phyloP scores from a whole-genome alignment of 2,329 filamentous ascomycete species.

The Mycosphaerella sp. region DNA sequence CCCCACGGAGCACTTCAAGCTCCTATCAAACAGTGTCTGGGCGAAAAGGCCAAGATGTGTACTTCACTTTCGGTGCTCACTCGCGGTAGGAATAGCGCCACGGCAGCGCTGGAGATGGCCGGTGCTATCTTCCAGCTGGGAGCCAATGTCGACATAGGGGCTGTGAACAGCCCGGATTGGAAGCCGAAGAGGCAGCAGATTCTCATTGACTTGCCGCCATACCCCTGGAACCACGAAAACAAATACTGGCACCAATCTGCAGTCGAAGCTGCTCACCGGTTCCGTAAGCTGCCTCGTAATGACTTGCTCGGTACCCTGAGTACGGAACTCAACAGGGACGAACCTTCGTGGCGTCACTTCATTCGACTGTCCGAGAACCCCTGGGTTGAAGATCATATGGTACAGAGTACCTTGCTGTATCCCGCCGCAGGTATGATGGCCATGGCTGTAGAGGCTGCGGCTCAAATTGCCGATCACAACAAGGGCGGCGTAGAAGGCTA shows the following conservation, averaged over 20 bases:
- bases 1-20: constrained; percentile 12
- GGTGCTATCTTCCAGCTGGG: not conserved
- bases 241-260: not conserved
- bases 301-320: constrained; percentile 27
- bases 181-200: not conserved
- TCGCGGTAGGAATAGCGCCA: constrained; percentile 20
- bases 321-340: not conserved
- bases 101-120: constrained; percentile 7
- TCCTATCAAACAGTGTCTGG: constrained; percentile 9
- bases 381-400: constrained; percentile 24
- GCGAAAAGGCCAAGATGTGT: constrained; percentile 5
- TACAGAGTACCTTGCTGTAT: constrained; percentile 12
- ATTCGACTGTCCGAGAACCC: constrained; percentile 20
- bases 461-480: constrained; percentile 4
- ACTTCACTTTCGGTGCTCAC: constrained; percentile 7
- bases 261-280: not conserved
- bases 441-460: constrained; percentile 20
- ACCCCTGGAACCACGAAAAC: constrained; percentile 3
- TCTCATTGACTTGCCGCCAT: not conserved
- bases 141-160: not conserved
- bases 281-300: constrained; percentile 21
- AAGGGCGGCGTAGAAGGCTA: constrained; percentile 30
- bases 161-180: not conserved
- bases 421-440: constrained; percentile 17
- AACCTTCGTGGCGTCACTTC: constrained; percentile 24